Base-by-base conservation (phyloP, 2,329 filamentous ascomycete species). In the Fusarium torulosum region DNA sequence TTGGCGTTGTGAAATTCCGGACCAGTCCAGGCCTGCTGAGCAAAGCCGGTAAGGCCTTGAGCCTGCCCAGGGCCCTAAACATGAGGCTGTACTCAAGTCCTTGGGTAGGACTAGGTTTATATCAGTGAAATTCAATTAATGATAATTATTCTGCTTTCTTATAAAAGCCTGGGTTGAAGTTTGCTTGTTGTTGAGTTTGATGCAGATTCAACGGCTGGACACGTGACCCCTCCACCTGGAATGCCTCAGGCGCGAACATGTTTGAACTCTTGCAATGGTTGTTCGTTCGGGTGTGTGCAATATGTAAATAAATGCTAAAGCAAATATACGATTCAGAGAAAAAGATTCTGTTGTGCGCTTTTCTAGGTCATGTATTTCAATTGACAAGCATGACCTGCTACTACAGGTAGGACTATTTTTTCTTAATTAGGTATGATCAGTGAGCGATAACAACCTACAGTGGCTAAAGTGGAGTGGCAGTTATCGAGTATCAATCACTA, bases 151-250 rank as follows among this genome's bases (percentile, higher is more conserved):
- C 37, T 35, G 31, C 44, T 45, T 42, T 19, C 33, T 31, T 40
- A 11, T 27, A 9, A 19, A 13, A 15, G 6, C 6, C 33, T 10
- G 17, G 45, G 38, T 13, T 40, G 19, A 10, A 19, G 31, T 38
- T 29, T 49, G 19, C 15, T 33, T 47, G 31, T n/a, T 44, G 44
- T 53, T 41, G 47, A 60, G 19, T 37, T 60, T 41, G 33, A 20
- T 42, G 46, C 41, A 56, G 35, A 49, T 38, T 43, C 51, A 41
- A 58, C 33, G 20, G 19, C 35, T 41, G 31, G 21, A 17, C 60
- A 63, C 60, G 59, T 63, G 60, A 63, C 51, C 51, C 25, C 3
- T 37, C 8, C 33, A 14, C 38, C 17, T 31, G 8, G 13, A 58
- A 23, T 37, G 35, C 27, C 17, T 45, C 17, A n/a, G 51, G n/a